phyloP scores from a whole-genome alignment of 2,329 filamentous ascomycete species.

The Colletotrichum simmondsii region DNA sequence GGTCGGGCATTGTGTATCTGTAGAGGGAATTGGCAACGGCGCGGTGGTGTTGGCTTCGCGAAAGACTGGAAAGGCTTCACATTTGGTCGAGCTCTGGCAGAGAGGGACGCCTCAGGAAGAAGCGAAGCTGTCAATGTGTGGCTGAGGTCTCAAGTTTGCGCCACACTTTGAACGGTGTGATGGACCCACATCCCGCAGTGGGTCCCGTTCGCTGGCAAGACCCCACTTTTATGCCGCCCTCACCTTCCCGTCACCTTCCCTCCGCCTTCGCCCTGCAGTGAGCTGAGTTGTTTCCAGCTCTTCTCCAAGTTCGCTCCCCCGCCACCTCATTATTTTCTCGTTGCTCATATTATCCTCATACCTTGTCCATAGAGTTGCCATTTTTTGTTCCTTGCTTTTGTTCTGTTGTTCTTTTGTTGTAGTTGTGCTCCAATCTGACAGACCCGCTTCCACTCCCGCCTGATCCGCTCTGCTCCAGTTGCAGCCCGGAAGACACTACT shows the following conservation, averaged over 20 bases:
- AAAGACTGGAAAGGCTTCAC: not conserved
- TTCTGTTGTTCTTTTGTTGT: not conserved
- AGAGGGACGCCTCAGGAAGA: not conserved
- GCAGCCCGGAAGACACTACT: not conserved
- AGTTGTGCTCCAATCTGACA: not conserved
- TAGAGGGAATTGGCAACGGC: not conserved
- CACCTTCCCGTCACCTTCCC: conserved; percentile 7
- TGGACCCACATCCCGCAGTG: conserved; percentile 25
- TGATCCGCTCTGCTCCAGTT: not conserved
- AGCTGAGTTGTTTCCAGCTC: conserved; percentile 16
- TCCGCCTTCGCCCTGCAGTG: conserved; percentile 4
- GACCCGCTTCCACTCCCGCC: not conserved
- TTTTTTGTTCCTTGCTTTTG: not conserved
- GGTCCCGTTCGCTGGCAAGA: conserved; percentile 21
- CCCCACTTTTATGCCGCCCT: conserved; percentile 23
- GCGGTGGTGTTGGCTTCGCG: not conserved
- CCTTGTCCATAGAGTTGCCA: not conserved
- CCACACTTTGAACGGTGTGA: not conserved
- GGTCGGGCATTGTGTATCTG: conserved; percentile 52
- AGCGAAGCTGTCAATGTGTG: conserved; percentile 7
- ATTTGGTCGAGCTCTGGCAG: not conserved
- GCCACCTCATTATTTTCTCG: conserved; percentile 20
- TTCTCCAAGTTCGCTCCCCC: conserved; percentile 6
- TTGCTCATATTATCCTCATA: not conserved
- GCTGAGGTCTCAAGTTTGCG: not conserved